Percentiles rank a stretch among this genome's conserved stretches.
Evolutionary conservation across 805 yeast species (phyloP).

Genomic region (Kurtzmaniella fragi): DNA sequence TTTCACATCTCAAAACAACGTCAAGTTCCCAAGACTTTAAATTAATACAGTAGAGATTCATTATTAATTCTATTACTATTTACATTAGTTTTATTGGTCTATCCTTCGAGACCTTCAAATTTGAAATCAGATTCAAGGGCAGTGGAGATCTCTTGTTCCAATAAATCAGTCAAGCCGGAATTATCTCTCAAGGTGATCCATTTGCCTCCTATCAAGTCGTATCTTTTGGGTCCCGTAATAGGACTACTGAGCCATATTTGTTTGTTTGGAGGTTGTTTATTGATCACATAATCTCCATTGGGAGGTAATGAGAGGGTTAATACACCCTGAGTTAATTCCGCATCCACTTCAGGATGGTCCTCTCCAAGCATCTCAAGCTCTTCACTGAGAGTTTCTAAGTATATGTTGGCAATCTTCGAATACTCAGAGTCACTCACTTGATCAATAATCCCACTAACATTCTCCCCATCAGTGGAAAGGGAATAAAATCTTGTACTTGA

Average conservation of each 20-base stretch:
- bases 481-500: constrained; percentile 8
- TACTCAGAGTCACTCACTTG: constrained; percentile 48
- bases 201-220: constrained; percentile 61
- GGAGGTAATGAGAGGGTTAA: constrained; percentile 66
- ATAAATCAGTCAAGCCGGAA: constrained; percentile 27
- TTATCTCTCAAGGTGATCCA: constrained; percentile 81
- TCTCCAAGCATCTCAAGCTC: constrained; percentile 68
- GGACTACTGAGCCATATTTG: constrained; percentile 97
- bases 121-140: constrained; percentile 20
- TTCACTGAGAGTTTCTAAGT: constrained; percentile 64
- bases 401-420: constrained; percentile 58
- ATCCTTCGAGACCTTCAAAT: constrained; percentile 13
- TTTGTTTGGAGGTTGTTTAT: constrained; percentile 95
- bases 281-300: constrained; percentile 82
- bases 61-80: too few relatives aligned
- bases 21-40: too few relatives aligned
- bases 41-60: too few relatives aligned
- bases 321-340: constrained; percentile 84
- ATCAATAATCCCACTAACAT: constrained; percentile 48
- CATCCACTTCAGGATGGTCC: constrained; percentile 56
- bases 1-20: too few relatives aligned
- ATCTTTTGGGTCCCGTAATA: constrained; percentile 79
- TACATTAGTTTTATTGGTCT: too few relatives aligned
- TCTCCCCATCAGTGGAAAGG: constrained; percentile 47
- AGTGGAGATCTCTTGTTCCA: constrained; percentile 26